These are phyloP conservation scores for Hirsutella minnesotensis DNA, from an alignment of 2,329 filamentous ascomycete species.

Conservation along the genomic window DNA sequence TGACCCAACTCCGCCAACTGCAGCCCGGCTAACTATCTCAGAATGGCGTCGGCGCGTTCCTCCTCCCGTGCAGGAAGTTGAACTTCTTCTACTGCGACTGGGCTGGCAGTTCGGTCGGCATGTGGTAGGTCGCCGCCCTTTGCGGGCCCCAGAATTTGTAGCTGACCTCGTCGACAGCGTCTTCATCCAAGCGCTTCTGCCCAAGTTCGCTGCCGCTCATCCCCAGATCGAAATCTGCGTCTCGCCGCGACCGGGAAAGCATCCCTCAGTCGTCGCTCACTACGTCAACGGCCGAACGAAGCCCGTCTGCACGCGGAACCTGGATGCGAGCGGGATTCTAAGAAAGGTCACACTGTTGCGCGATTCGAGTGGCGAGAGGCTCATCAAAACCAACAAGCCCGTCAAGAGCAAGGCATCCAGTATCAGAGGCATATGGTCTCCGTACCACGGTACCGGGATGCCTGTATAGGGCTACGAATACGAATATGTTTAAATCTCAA, in stretches of 20 bases:
- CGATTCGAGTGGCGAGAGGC: conserved; percentile 65
- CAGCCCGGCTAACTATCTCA: conserved; percentile 22
- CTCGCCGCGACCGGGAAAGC: conserved; percentile 78
- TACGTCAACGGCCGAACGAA: conserved; percentile 88
- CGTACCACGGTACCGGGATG: conserved; percentile 52
- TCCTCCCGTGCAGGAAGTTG: conserved; percentile 91
- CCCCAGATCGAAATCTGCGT: conserved; percentile 86
- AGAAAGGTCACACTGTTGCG: conserved; percentile 66
- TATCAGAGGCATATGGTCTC: conserved; percentile 60
- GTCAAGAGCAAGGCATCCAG: conserved; percentile 52
- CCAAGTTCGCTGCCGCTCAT: conserved; percentile 67
- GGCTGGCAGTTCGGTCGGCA: conserved; percentile 83
- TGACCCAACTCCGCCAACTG: not conserved
- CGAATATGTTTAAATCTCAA: too few species aligned
- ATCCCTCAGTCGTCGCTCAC: conserved; percentile 78
- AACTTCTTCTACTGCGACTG: conserved; percentile 97
- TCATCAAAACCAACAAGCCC: conserved; percentile 51
- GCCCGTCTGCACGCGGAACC: conserved; percentile 77
- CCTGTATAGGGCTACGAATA: conserved; percentile 26
- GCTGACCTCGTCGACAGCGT: conserved; percentile 34
- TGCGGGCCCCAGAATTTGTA: too few species aligned
- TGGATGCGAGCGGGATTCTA: conserved; percentile 68
- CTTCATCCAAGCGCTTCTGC: conserved; percentile 69
- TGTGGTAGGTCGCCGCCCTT: conserved; percentile 55
- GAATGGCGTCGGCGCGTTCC: conserved; percentile 96